Evolutionary conservation across 768 basidiomycete species (phyloP), one percentile per base, ranked within the genome.

Genomic region (Hemileccinum impolitum): DNA sequence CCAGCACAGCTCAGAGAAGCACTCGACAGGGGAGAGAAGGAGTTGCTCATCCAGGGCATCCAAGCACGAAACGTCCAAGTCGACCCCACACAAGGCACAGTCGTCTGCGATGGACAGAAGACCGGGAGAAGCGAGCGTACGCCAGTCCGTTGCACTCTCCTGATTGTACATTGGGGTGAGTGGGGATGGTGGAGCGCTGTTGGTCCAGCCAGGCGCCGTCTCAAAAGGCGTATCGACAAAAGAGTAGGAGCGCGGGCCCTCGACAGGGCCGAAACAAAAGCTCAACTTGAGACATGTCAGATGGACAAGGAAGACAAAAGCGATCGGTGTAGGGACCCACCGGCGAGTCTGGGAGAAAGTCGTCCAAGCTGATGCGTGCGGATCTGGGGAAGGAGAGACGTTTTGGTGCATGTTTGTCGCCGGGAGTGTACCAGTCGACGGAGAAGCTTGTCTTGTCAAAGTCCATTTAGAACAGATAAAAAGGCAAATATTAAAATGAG

Each of bases 1-100:
- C 69, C 75, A 76, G 41, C 75, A 76, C 10, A 68, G 41, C 14
- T 74, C 75, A 8, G 63, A 65, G 51, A 75, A 76, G 13, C 65
- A 67, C 15, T 68, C 68, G 32, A 63, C 41, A 21, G 75, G 75
- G n/a, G 65, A 60, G 32, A 61, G 49, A 1, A 76, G 61, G 4
- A 76, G 70, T 32, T 72, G 64, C 42, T 73, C 66, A 53, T 76
- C 75, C 7, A 76, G 59, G 9, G 56, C 54, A 26, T 67, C 58
- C 18, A 75, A 53, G 40, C 72, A 72, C 2, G 66, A 59, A 1
- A 58, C 50, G 54, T 75, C 70, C 57, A 76, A 49, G 26, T 67
- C 64, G 15, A 67, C 62, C 26, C 65, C 66, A 18, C 65, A 64
- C 23, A 54, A 41, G 6, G 67, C 54, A 26, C 63, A 63, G 23